Evolutionary conservation across 108 stramenopile species (phyloP), one percentile per base, ranked within the genome.

Genomic region (Stephanodiscus minutulus): DNA sequence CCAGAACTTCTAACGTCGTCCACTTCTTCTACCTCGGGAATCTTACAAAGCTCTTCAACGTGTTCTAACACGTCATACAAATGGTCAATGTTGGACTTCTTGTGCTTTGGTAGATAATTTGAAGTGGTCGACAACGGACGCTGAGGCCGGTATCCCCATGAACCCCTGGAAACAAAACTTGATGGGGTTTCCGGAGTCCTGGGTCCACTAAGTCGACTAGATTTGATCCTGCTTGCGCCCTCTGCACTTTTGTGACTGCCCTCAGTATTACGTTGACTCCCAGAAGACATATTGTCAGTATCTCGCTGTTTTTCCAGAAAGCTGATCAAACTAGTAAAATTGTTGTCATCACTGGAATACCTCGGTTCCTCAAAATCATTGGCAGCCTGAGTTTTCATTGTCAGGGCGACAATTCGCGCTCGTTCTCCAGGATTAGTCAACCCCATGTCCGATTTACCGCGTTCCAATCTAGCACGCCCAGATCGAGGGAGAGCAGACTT

Each of bases 11-110:
- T 54, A n/a, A 47, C 33, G 20, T 68, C 78, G 0, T 66, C 70
- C 12, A 27, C 21, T 58, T 79, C 78, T 43, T 72, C 71, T 35
- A 46, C 66, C 56, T 79, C 78, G 55, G 70, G 66, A 20, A 79
- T 79, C 44, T 79, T 47, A 46, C 78, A 79, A 24, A 79, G 52
- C 21, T 79, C 71, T 49, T 68, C 66, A n/a, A 79, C 71, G 21
- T 67, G 57, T 52, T 79, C 78, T 15, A 60, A 71, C 13, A 57
- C 78, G 41, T 72, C 64, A 66, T 74, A 70, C 50, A 74, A 20
- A 37, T 63, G 48, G 37, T 81, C 73, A 36, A 74, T 36, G 43
- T 66, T 81, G 5, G 73, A 81, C 48, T 55, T 54, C 48, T 55
- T 54, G 0, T 24, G 48, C 15, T 60, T 66, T 50, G 11, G 39